These are phyloP conservation scores for Orbilia brochopaga DNA, from an alignment of 2,329 filamentous ascomycete genomes.

Conservation along the genomic window DNA sequence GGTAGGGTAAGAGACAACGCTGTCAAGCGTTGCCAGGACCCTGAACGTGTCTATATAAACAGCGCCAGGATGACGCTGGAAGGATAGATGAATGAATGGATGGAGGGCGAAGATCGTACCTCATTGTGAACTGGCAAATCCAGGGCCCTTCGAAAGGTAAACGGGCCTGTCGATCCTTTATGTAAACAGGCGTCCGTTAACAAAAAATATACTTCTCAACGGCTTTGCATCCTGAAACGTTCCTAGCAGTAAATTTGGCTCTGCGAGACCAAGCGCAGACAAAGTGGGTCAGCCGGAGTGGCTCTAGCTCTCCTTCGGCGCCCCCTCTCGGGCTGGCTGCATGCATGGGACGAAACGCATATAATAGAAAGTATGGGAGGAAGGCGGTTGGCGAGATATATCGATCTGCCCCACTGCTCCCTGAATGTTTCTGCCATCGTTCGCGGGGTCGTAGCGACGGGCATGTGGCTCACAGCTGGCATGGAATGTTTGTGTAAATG, in stretches of 20 bases:
- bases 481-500: neutral
- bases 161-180: conserved; percentile 43
- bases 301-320: neutral
- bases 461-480: neutral
- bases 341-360: neutral
- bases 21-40: neutral
- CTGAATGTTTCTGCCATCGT: too few relatives aligned
- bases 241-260: neutral
- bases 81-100: conserved; percentile 3
- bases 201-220: neutral
- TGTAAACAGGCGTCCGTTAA: conserved; percentile 12
- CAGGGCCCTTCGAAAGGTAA: conserved; percentile 25
- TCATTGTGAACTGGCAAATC: conserved; percentile 39
- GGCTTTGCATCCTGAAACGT: neutral
- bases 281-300: conserved; percentile 14
- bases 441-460: too few relatives aligned
- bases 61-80: conserved; percentile 3
- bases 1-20: neutral
- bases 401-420: neutral
- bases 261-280: conserved; percentile 9
- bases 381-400: neutral
- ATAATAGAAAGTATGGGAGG: neutral
- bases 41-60: conserved; percentile 4
- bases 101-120: conserved; percentile 42
- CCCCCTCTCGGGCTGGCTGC: neutral